Base-by-base conservation (phyloP, 257 asterid species). In the Fraxinus quadrangulata region DNA sequence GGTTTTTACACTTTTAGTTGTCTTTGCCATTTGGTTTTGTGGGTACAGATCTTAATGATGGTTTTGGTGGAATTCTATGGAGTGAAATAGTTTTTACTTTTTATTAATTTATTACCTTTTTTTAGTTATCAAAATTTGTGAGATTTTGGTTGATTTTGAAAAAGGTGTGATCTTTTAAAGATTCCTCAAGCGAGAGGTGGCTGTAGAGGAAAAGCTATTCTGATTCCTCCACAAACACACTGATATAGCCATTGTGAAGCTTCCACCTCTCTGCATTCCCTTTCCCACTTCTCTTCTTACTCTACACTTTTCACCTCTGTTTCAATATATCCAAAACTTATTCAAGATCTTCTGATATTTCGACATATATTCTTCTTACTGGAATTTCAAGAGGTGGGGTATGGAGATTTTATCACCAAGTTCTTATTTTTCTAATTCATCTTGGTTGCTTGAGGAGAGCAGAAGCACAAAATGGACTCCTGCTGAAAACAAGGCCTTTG, bases 331-430 rank as follows among this genome's bases (percentile, higher is more conserved):
- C 36, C 28, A 56, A 67, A 24, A 1, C 69, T 26, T 63, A 19
- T 26, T 24, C 36, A 34, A 56, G 77, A 56, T 78, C 56, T 70
- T 65, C 40, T 73, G 73, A 34, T 39, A 61, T 63, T 19, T 30
- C 13, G 6, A 37, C 11, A 47, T 19, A 59, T 16, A 28, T 12
- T 6, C 31, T 3, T 30, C 24, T 79, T 28, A 40, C 75, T 80
- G 75, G 31, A 76, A 26, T 67, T 83, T 74, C 66, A 74, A 83
- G 87, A 85, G 84, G 89, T 85, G 85, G 36, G 94, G 45, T 2
- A 95, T 91, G 98, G 99, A 96, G 89, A 93, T 93, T 82, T 72
- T 93, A 69, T 83, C 96, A 23, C 96, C 98, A 21, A 76, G 82
- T 78, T 87, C 94, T 31, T 87, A 85, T 78, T 72, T 83, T 37